phyloP scores from a whole-genome alignment of 1,284 basidiomycete species.

The Rugosomyces carneus region DNA sequence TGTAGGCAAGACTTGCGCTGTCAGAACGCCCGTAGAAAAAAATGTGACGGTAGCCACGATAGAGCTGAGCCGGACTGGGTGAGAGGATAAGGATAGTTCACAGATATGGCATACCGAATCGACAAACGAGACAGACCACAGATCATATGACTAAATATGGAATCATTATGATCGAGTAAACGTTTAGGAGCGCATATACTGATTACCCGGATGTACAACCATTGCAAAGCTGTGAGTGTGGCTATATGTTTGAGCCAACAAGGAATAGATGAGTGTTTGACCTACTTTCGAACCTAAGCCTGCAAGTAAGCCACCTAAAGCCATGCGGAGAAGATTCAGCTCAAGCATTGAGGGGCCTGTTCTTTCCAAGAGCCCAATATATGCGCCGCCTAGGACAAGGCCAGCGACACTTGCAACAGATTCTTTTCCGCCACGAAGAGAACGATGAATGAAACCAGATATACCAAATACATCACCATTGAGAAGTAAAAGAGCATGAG shows the following conservation, averaged over 20 bases:
- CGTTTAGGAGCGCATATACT: neutral
- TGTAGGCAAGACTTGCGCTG: conserved; percentile 36
- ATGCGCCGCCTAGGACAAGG: conserved; percentile 40
- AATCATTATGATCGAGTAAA: neutral
- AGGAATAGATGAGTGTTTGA: neutral
- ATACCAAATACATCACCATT: conserved; percentile 61
- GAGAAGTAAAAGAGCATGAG: conserved; percentile 46
- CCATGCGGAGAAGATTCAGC: conserved; percentile 25
- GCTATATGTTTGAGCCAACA: conserved; percentile 2
- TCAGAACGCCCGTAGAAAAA: conserved; percentile 44
- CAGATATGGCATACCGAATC: conserved; percentile 32
- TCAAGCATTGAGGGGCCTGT: conserved; percentile 23
- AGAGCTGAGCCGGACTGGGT: conserved; percentile 20
- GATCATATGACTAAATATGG: conserved; percentile 54
- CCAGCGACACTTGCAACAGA: conserved; percentile 33
- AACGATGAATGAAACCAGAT: conserved; percentile 56
- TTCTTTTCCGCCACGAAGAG: conserved; percentile 40
- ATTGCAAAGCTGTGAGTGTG: conserved; percentile 37
- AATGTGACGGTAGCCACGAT: conserved; percentile 44
- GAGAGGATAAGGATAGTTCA: neutral
- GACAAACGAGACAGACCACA: conserved; percentile 61
- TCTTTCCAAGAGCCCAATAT: conserved; percentile 32
- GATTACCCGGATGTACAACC: conserved; percentile 56
- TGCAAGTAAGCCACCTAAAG: conserved; percentile 52
- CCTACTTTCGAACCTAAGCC: conserved; percentile 58